These are phyloP conservation scores for Diaporthe citrichinensis DNA, from an alignment of 2,329 filamentous ascomycete species.

Conservation along the genomic window DNA sequence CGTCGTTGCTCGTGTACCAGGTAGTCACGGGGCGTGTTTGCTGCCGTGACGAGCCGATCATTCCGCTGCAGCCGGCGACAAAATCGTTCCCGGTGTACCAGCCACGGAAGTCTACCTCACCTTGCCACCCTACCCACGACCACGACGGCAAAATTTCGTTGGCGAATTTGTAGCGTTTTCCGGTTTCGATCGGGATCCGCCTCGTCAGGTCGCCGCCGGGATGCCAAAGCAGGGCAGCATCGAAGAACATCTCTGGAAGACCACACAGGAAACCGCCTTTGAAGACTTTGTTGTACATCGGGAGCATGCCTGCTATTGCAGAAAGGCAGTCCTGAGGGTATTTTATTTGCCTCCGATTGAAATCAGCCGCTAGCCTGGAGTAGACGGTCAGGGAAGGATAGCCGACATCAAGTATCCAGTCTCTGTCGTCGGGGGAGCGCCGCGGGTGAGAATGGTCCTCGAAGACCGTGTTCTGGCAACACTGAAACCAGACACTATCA, in stretches of 20 bases:
- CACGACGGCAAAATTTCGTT: constrained; percentile 20
- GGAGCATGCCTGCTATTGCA: constrained; percentile 37
- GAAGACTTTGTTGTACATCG: constrained; percentile 35
- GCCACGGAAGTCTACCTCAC: neutral
- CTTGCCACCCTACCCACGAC: constrained; percentile 34
- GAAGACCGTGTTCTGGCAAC: neutral
- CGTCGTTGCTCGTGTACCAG: constrained; percentile 20
- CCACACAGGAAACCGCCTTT: constrained; percentile 43
- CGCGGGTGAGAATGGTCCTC: constrained; percentile 2
- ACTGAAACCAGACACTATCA: constrained; percentile 15
- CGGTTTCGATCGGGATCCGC: neutral
- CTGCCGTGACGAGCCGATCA: neutral
- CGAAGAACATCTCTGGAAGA: constrained; percentile 43
- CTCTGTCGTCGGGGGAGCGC: neutral
- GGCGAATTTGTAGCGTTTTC: neutral
- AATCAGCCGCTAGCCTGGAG: neutral
- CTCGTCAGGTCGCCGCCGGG: neutral
- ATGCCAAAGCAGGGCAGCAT: constrained; percentile 41
- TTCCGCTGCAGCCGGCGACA: neutral
- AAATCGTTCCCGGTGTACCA: neutral
- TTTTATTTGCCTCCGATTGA: constrained; percentile 39
- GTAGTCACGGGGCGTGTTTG: neutral
- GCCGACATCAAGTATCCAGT: neutral
- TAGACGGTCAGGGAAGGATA: constrained; percentile 1
- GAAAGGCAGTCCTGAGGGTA: constrained; percentile 41